A percentile compares a stretch with the other conserved stretches of the same genome.
These are phyloP conservation scores for Punica granatum DNA, from an alignment of 345 rosid species.

Conservation along the genomic window DNA sequence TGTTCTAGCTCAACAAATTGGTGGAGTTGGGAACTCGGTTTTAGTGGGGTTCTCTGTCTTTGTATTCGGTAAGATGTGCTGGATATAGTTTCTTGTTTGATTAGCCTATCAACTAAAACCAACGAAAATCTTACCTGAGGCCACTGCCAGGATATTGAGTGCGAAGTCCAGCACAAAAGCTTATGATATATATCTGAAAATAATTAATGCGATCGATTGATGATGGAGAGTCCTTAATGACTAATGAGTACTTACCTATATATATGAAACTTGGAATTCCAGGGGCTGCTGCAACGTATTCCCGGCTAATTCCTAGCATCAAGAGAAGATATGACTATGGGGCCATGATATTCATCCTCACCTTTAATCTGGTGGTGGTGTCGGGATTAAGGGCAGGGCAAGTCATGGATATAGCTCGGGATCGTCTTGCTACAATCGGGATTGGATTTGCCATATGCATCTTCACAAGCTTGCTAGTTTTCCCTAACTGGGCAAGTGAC, in stretches of 20 bases:
- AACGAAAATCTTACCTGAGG: no score
- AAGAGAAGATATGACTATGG: constrained; percentile 68
- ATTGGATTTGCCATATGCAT: constrained; percentile 66
- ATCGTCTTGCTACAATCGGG: constrained; percentile 54
- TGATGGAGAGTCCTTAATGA: not conserved
- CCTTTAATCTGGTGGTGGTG: constrained; percentile 65
- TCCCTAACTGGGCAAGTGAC: constrained; percentile 85
- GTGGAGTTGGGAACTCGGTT: constrained; percentile 38
- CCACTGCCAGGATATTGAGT: no score
- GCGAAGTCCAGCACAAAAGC: not conserved
- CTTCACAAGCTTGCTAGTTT: constrained; percentile 43
- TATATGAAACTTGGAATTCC: not conserved
- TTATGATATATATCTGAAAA: no score
- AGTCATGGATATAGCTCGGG: constrained; percentile 47
- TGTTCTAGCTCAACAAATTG: constrained; percentile 31
- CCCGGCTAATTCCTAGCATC: constrained; percentile 45
- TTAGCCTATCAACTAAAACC: no score
- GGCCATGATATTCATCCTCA: constrained; percentile 65
- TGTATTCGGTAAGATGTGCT: constrained; percentile 38
- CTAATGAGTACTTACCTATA: no score
- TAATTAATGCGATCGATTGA: no score
- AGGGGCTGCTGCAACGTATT: constrained; percentile 66
- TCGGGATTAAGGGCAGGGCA: constrained; percentile 53
- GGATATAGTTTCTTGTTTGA: not conserved
- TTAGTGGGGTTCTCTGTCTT: constrained; percentile 37